These are phyloP conservation scores for Multifurca ochricompacta DNA, from an alignment of 768 basidiomycete genomes.

Conservation along the genomic window DNA sequence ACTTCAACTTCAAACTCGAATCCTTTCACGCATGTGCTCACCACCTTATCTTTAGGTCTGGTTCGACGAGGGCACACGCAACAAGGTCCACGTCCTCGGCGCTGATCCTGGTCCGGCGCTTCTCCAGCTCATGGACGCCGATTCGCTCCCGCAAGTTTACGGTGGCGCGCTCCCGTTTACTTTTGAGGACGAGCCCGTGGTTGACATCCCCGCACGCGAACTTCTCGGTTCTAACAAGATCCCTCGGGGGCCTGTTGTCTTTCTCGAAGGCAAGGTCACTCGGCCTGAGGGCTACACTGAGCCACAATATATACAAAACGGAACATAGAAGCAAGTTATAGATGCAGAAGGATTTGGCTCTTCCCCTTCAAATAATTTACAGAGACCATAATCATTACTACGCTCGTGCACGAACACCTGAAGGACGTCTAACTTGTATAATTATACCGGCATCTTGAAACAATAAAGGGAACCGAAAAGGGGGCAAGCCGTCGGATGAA, in stretches of 20 bases:
- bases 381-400: background rate
- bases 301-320: background rate
- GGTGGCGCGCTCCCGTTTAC: conserved; percentile 70
- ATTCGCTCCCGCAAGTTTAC: conserved; percentile 57
- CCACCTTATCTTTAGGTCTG: conserved; percentile 38
- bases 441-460: background rate
- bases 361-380: background rate
- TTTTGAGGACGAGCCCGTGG: conserved; percentile 55
- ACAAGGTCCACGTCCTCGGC: conserved; percentile 70
- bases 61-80: conserved; percentile 74
- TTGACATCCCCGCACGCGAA: conserved; percentile 48
- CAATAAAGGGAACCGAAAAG: background rate
- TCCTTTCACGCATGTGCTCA: background rate
- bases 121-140: conserved; percentile 38
- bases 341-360: background rate
- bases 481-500: background rate
- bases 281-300: conserved; percentile 8
- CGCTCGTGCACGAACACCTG: background rate
- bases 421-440: background rate
- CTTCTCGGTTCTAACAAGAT: conserved; percentile 37
- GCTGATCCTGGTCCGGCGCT: conserved; percentile 49
- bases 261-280: conserved; percentile 36
- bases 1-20: background rate
- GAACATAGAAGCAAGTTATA: background rate
- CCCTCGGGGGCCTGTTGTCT: conserved; percentile 51